Base-by-base conservation (phyloP, 495 filamentous ascomycete genomes). In the Aspergillus baeticus region DNA sequence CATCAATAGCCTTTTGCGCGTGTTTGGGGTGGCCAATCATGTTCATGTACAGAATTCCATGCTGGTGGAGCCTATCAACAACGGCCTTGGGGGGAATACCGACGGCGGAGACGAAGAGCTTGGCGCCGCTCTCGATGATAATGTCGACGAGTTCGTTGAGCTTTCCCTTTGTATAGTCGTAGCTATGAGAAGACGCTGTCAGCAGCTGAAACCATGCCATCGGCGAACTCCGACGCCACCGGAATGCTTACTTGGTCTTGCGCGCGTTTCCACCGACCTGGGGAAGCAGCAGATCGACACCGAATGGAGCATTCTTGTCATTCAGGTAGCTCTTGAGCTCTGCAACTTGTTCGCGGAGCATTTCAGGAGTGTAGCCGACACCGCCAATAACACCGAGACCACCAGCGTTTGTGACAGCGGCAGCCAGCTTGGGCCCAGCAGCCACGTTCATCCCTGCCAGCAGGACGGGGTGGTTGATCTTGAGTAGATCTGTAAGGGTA, bases 11-110 rank as follows among this genome's bases (percentile, higher is more conserved):
- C 82, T 97, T 98, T 69, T 87, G 80, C 45, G 96, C 92, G 77
- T 98, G 94, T 84, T 98, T 98, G 60, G 95, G 95, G 83, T 98
- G 94, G 54, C 93, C 94, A 70, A 98, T 95, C 94, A 98, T 98
- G 85, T 98, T 98, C 94, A 98, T 98, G 84, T 93, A 96, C 51
- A 96, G 81, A 58, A 98, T 81, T 51, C 92, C 92, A 66, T 83
- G 78, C 59, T 84, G 82, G 82, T 98, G 94, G 33, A 98, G 85
- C 60, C 79, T 85, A 44, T 98, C 90, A 57, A 98, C 94, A 57
- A 96, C 86, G 55, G 82, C 74, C 69, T 89, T 88, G 51, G 95
- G 93, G 22, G 94, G 91, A 6, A 98, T 88, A 71, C 94, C 94
- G 70, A 98, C 90, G 68, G 94, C 94, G 60, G 89, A 96, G 66